Base-by-base conservation (phyloP, 139 green algal species). In the Picochlorum sp. region DNA sequence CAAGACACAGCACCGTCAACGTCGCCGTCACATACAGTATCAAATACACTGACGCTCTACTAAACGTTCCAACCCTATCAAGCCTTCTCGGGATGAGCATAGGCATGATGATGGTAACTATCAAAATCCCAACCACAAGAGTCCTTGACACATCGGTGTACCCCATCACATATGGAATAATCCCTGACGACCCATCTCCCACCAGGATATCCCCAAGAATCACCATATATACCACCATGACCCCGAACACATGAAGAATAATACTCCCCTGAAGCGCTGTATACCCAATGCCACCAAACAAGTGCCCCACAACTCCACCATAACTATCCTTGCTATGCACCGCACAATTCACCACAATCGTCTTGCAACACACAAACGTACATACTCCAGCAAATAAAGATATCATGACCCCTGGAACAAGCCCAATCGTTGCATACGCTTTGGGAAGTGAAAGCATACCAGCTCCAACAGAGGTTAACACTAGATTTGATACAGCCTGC, bases 171-270 rank as follows among this genome's bases (percentile, higher is more conserved):
- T 23, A 56, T 21, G 60, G 60, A 24, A 66, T 56, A 38, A 66
- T 56, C 14, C 57, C 21, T 20, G 26, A 38, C n/a, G 31, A 16
- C 14, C 34, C 60, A 56, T 38, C 18, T 21, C 60, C 60, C 13
- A 66, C 31, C 13, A 66, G 37, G 7, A 78, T 63, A 37, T 78
- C 71, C 1, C 38, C 54, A 5, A 78, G 67, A 26, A 78, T 73
- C 4, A 78, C 63, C 20, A 69, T 45, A 60, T 78, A 78, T 21
- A 73, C 58, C 5, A 73, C 30, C 67, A 73, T 73, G 3, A 73
- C 69, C 26, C 37, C 70, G 50, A 38, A 50, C 15, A 74, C 66
- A 24, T 78, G 71, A 7, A 62, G n/a, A 14, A 70, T 62, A 50
- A 78, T 78, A 31, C 57, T 31, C 28, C 41, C 11, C 28, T 71